These are phyloP conservation scores for Penicillium tannophilum DNA, from an alignment of 495 filamentous ascomycete species.

Conservation along the genomic window DNA sequence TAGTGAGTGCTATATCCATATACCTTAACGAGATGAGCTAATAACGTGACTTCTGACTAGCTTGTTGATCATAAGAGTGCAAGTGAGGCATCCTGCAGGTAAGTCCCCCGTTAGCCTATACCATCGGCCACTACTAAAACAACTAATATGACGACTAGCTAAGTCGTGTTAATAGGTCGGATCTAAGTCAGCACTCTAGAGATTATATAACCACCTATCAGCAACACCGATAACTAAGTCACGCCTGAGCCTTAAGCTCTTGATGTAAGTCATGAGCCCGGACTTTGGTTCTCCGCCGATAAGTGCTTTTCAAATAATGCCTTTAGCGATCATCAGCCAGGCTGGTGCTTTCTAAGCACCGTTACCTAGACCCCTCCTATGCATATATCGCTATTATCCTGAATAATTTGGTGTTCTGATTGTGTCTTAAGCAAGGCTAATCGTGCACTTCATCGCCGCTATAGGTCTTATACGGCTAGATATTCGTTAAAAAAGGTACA, in stretches of 20 bases:
- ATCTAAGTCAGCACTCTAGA: background rate
- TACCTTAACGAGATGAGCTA: background rate
- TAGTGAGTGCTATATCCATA: background rate
- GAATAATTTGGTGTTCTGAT: constrained; percentile 3
- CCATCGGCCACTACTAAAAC: constrained; percentile 1
- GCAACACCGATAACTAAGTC: background rate
- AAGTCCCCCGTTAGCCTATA: constrained; percentile 1
- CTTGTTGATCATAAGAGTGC: constrained; percentile 1
- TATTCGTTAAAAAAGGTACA: constrained; percentile 5
- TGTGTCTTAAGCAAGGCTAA: constrained; percentile 2
- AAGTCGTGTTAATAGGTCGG: background rate
- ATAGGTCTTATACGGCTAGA: background rate
- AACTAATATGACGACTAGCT: constrained; percentile 1
- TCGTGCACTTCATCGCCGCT: constrained; percentile 3
- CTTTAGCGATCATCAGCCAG: background rate
- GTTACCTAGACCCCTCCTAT: background rate
- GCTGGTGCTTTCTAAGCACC: background rate
- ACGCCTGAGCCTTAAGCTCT: too few species aligned
- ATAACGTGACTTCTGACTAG: constrained; percentile 1
- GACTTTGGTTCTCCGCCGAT: background rate
- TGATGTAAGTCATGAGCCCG: too few species aligned
- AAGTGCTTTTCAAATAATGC: background rate
- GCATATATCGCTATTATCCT: constrained; percentile 5
- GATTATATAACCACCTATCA: background rate
- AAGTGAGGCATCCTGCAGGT: constrained; percentile 3